phyloP scores from a whole-genome alignment of 2,329 filamentous ascomycete genomes.

The Fusarium sp. region DNA sequence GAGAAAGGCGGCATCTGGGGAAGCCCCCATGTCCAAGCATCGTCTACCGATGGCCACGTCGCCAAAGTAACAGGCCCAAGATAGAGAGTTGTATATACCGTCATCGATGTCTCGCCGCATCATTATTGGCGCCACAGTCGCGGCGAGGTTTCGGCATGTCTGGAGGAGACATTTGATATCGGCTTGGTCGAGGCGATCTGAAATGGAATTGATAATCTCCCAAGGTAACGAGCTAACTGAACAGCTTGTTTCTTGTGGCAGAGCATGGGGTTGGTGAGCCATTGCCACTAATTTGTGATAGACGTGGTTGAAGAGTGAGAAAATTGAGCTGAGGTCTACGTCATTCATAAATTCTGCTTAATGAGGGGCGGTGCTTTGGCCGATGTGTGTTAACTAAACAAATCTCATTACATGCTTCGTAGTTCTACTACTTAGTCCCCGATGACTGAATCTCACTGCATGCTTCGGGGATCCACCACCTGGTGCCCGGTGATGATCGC shows the following conservation, averaged over 20 bases:
- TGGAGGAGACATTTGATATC: neutral
- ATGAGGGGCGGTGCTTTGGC: neutral
- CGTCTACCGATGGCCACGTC: neutral
- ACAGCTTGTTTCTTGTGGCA: neutral
- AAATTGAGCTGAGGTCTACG: neutral
- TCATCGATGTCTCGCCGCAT: neutral
- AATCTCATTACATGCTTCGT: neutral
- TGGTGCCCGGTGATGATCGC: neutral
- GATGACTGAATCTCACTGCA: neutral
- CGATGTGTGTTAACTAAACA: neutral
- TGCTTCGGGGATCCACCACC: neutral
- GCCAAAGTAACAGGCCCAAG: neutral
- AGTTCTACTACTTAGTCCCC: neutral
- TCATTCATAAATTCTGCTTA: neutral
- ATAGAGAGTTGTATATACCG: neutral
- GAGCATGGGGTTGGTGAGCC: neutral
- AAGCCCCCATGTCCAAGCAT: neutral
- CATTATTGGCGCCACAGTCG: neutral
- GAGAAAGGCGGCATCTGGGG: neutral
- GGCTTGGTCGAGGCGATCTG: neutral
- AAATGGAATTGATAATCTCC: neutral
- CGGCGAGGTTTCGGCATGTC: neutral
- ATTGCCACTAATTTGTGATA: neutral
- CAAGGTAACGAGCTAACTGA: neutral
- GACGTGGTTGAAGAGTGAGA: neutral